Conservation (phyloP, 305 asterid genomes). For the Fraxinus platypoda region DNA sequence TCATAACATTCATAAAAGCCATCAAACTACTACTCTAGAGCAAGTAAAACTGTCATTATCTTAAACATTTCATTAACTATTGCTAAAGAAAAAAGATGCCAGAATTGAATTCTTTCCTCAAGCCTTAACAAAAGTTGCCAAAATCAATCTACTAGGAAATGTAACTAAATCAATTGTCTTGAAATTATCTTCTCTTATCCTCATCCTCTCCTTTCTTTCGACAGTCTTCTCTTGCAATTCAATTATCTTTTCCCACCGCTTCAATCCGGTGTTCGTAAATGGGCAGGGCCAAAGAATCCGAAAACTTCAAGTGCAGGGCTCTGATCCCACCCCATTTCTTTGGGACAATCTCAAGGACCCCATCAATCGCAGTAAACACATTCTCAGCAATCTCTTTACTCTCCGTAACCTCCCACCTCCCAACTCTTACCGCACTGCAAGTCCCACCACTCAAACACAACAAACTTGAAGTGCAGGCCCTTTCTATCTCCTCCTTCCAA, state of each 20-base stretch:
- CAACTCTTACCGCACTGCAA: constrained; percentile 62
- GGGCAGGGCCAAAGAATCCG: constrained; percentile 79
- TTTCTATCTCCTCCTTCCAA: constrained; percentile 80
- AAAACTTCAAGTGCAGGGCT: constrained; percentile 80
- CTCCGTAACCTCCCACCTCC: constrained; percentile 51
- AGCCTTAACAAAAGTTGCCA: constrained; percentile 3
- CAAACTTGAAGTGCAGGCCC: constrained; percentile 48
- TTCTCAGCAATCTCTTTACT: constrained; percentile 57
- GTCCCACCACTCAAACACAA: constrained; percentile 75
- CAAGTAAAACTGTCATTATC: constrained; percentile 10
- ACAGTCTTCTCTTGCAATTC: background rate
- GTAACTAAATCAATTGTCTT: background rate
- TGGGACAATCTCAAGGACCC: constrained; percentile 49
- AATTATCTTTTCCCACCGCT: background rate
- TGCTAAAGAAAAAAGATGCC: constrained; percentile 5
- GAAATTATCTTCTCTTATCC: background rate
- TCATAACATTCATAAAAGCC: constrained; percentile 5
- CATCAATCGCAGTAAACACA: constrained; percentile 59
- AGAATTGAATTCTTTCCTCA: background rate
- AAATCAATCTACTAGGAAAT: background rate
- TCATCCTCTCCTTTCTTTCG: background rate
- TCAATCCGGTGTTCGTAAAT: constrained; percentile 38
- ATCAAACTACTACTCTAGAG: constrained; percentile 7
- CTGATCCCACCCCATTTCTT: constrained; percentile 67
- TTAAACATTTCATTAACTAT: constrained; percentile 3